A percentile compares a stretch with the other conserved stretches of the same genome.
phyloP scores from a whole-genome alignment of 495 filamentous ascomycete genomes.

The Gamarada debralockiae region DNA sequence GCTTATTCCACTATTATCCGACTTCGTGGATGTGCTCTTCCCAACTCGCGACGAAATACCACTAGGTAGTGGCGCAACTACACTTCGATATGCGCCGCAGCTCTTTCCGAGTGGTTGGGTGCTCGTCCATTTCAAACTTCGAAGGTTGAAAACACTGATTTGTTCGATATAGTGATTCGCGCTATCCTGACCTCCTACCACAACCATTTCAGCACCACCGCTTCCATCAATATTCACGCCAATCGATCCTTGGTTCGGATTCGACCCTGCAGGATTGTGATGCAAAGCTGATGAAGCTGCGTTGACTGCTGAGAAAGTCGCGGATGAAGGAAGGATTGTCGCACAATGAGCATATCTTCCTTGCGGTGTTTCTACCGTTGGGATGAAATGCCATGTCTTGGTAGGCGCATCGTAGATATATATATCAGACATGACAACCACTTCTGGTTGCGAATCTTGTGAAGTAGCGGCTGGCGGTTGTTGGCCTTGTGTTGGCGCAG shows the following conservation, averaged over 20 bases:
- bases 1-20: slow-evolving; percentile 30
- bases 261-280: slow-evolving; percentile 75
- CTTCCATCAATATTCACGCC: slow-evolving; percentile 84
- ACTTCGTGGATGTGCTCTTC: slow-evolving; percentile 22
- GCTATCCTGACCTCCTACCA: slow-evolving; percentile 93
- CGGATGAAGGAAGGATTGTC: slow-evolving; percentile 83
- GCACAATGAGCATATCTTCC: slow-evolving; percentile 97
- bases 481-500: slow-evolving; percentile 45
- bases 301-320: slow-evolving; percentile 75
- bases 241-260: slow-evolving; percentile 78
- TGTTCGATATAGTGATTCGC: slow-evolving; percentile 99
- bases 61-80: slow-evolving; percentile 77
- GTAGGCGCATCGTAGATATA: slow-evolving; percentile 91
- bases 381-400: slow-evolving; percentile 79
- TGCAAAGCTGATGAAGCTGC: slow-evolving; percentile 82
- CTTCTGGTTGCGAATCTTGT: slow-evolving; percentile 76
- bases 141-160: slow-evolving; percentile 94
- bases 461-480: slow-evolving; percentile 38
- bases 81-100: slow-evolving; percentile 94
- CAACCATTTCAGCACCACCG: slow-evolving; percentile 94
- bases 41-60: slow-evolving; percentile 69
- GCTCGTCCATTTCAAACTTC: slow-evolving; percentile 93
- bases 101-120: slow-evolving; percentile 79
- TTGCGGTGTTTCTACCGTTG: slow-evolving; percentile 75
- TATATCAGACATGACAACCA: slow-evolving; percentile 97